phyloP scores from a whole-genome alignment of 305 asterid genomes.

The Solanum hybrid region DNA sequence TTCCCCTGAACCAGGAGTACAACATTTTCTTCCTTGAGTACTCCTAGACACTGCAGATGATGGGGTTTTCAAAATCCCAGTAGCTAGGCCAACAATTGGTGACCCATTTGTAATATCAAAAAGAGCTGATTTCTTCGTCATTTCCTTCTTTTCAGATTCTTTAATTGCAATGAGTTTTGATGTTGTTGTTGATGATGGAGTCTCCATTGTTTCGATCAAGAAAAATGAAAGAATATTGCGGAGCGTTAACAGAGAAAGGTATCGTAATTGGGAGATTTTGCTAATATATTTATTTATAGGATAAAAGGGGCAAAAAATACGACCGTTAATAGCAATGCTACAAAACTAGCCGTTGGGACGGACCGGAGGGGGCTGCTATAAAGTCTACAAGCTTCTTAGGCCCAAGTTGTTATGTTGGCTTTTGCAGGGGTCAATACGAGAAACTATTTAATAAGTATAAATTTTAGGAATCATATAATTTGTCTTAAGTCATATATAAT shows the following conservation, averaged over 20 bases:
- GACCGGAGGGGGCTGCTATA: not conserved
- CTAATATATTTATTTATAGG: not conserved
- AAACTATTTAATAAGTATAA: too few relatives aligned
- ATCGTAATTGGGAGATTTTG: not conserved
- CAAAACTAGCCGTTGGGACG: not conserved
- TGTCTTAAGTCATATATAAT: too few relatives aligned
- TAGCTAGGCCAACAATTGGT: conserved; percentile 84
- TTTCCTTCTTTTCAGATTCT: conserved; percentile 28
- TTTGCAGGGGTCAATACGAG: not conserved
- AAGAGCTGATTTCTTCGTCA: conserved; percentile 44
- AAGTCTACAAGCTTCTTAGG: not conserved
- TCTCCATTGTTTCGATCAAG: not conserved
- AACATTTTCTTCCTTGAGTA: conserved; percentile 1
- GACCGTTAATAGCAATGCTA: not conserved
- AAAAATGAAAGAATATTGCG: not conserved
- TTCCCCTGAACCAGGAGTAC: conserved; percentile 87
- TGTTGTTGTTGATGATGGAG: not conserved
- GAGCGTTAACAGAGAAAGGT: not conserved
- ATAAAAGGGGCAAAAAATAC: not conserved
- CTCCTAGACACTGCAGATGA: conserved; percentile 34
- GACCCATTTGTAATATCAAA: conserved; percentile 83
- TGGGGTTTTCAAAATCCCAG: conserved; percentile 53
- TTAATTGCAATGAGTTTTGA: conserved; percentile 7
- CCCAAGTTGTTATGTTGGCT: not conserved
- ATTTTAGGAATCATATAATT: too few relatives aligned